Conservation (phyloP, 768 basidiomycete genomes). For the Lactarius indigo region DNA sequence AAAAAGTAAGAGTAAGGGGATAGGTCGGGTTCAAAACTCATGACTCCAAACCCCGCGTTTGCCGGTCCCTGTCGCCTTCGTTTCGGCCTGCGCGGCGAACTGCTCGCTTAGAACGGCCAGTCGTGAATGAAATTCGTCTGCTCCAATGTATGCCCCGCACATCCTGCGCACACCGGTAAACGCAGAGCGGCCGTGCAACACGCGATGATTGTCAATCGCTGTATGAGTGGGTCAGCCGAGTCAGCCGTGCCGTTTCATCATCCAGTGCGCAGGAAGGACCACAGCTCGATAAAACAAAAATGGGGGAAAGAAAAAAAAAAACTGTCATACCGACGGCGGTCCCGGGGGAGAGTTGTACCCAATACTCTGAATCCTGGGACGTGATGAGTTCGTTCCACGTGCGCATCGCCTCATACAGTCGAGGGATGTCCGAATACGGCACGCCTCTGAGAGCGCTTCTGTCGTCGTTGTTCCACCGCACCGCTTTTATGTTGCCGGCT, state of each 20-base stretch:
- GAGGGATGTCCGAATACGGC: conserved; percentile 51
- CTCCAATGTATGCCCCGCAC: conserved; percentile 93
- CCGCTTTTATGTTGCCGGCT: conserved; percentile 60
- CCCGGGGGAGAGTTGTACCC: conserved; percentile 86
- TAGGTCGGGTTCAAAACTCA: conserved; percentile 17
- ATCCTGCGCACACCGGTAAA: conserved; percentile 86
- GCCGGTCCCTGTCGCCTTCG: not conserved
- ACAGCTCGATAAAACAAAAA: not conserved
- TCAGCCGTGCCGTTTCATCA: not conserved
- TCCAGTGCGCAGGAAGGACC: not conserved
- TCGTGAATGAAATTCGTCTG: conserved; percentile 86
- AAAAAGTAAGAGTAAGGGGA: not conserved
- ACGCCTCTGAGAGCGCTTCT: conserved; percentile 73
- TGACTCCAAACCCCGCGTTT: conserved; percentile 28
- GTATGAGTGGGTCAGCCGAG: not conserved
- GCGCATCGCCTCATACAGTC: conserved; percentile 73
- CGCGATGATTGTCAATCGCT: conserved; percentile 93
- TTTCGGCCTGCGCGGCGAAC: conserved; percentile 39
- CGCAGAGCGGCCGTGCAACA: conserved; percentile 89
- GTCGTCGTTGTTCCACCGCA: conserved; percentile 95
- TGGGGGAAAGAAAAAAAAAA: not conserved
- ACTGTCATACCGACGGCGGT: conserved; percentile 70
- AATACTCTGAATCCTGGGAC: conserved; percentile 82
- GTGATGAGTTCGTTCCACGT: conserved; percentile 74
- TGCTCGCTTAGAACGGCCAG: conserved; percentile 63